These are phyloP conservation scores for Salvia splendens DNA, from an alignment of 257 asterid species.

Conservation along the genomic window DNA sequence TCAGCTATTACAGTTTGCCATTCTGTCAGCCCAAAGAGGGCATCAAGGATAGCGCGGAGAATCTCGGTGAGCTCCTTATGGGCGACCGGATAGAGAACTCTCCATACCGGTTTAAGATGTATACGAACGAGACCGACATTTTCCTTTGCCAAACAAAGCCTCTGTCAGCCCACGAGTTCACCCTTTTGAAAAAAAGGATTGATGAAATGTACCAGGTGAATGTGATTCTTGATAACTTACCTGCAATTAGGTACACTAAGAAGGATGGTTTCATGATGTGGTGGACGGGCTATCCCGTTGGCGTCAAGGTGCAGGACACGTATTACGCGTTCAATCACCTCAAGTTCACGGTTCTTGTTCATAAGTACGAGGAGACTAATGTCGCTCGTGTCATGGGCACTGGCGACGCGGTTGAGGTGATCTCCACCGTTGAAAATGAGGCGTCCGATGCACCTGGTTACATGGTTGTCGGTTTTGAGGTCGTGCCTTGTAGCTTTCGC, in stretches of 20 bases:
- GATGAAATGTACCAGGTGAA: conserved; percentile 91
- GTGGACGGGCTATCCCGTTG: conserved; percentile 88
- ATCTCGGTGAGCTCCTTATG: conserved; percentile 93
- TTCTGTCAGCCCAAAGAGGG: conserved; percentile 75
- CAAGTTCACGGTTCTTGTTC: conserved; percentile 72
- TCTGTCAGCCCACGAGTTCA: conserved; percentile 63
- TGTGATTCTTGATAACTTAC: conserved; percentile 76
- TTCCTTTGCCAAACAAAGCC: conserved; percentile 75
- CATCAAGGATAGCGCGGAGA: conserved; percentile 81
- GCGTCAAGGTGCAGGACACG: conserved; percentile 60
- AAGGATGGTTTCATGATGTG: conserved; percentile 70
- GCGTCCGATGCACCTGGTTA: conserved; percentile 74
- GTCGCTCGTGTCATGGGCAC: conserved; percentile 90
- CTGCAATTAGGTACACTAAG: conserved; percentile 74
- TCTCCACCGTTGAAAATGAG: conserved; percentile 49
- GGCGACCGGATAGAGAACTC: conserved; percentile 94
- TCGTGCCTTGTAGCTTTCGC: conserved; percentile 74
- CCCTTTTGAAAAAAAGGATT: conserved; percentile 76
- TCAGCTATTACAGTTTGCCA: conserved; percentile 78
- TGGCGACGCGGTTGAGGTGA: conserved; percentile 80
- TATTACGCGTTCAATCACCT: conserved; percentile 78
- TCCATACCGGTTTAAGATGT: conserved; percentile 83
- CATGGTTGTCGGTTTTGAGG: conserved; percentile 92
- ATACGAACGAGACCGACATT: conserved; percentile 63
- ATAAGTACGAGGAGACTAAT: conserved; percentile 73